phyloP scores from a whole-genome alignment of 176 grass and related monocot genomes.

The Avena eriantha region DNA sequence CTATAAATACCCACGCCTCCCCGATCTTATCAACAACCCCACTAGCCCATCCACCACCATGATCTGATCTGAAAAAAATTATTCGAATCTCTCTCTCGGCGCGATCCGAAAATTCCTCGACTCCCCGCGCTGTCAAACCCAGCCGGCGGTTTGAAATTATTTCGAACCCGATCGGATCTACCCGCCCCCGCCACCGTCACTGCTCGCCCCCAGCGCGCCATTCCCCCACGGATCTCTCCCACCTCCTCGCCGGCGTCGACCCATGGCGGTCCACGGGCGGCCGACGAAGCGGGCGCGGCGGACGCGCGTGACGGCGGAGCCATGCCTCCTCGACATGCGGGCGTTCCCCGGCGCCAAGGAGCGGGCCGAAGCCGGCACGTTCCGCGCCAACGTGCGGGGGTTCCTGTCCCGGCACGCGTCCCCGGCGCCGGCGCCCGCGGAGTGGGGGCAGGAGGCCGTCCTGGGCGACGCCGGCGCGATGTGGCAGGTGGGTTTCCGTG shows the following conservation, averaged over 20 bases:
- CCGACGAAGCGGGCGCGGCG: slow-evolving; percentile 63
- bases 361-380: slow-evolving; percentile 16
- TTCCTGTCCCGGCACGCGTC: slow-evolving; percentile 54
- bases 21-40: not conserved
- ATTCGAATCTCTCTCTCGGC: slow-evolving; percentile 13
- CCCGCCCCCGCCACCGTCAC: not conserved
- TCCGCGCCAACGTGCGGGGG: slow-evolving; percentile 48
- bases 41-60: not conserved
- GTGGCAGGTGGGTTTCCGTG: slow-evolving; percentile 53
- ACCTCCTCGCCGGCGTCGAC: not conserved
- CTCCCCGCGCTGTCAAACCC: not conserved
- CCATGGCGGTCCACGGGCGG: slow-evolving; percentile 51
- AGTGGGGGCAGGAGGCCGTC: not conserved
- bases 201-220: not conserved
- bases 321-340: slow-evolving; percentile 42
- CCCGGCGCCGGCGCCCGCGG: not conserved
- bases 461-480: not conserved
- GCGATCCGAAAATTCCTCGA: slow-evolving; percentile 11
- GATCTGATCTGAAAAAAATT: slow-evolving; percentile 23
- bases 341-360: slow-evolving; percentile 26
- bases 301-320: slow-evolving; percentile 43
- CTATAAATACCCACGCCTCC: slow-evolving; percentile 23
- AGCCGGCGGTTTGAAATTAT: not conserved
- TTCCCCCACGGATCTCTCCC: not conserved
- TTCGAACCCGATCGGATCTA: slow-evolving; percentile 28